Conservation (phyloP, 2,329 filamentous ascomycete species). For the Fusarium sp. region DNA sequence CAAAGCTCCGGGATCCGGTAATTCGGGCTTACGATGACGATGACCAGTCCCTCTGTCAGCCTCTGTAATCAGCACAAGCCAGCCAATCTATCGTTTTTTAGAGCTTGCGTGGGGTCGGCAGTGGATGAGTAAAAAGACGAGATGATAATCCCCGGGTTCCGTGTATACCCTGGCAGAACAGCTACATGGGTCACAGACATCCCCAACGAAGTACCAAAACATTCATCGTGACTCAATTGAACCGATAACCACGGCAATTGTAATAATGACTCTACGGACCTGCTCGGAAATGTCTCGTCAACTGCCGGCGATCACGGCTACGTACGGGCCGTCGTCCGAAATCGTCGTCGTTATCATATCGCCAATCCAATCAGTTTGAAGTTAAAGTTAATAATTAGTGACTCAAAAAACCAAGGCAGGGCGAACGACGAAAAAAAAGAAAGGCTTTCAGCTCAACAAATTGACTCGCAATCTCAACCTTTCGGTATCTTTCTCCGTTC, state of each 20-base stretch:
- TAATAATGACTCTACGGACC: background rate
- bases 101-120: background rate
- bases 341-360: conserved; percentile 21
- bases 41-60: background rate
- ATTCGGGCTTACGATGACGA: conserved; percentile 10
- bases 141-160: conserved; percentile 15
- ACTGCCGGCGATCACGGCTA: conserved; percentile 33
- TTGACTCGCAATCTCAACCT: conserved; percentile 6
- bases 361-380: conserved; percentile 26
- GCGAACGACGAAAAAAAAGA: background rate
- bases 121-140: background rate
- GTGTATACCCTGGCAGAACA: background rate
- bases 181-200: conserved; percentile 1
- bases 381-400: conserved; percentile 15
- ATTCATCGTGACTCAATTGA: too few relatives aligned
- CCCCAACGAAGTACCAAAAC: background rate
- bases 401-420: conserved; percentile 5
- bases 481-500: conserved; percentile 32
- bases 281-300: conserved; percentile 27
- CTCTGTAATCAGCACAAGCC: background rate
- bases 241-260: background rate
- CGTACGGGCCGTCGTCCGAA: conserved; percentile 29
- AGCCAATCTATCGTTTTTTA: conserved; percentile 7
- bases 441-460: conserved; percentile 29
- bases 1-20: conserved; percentile 12